Evolutionary conservation across 129 eudicot species (phyloP), one percentile per base, ranked within the genome.

Genomic region (Pseudognaphalium luteoalbum): DNA sequence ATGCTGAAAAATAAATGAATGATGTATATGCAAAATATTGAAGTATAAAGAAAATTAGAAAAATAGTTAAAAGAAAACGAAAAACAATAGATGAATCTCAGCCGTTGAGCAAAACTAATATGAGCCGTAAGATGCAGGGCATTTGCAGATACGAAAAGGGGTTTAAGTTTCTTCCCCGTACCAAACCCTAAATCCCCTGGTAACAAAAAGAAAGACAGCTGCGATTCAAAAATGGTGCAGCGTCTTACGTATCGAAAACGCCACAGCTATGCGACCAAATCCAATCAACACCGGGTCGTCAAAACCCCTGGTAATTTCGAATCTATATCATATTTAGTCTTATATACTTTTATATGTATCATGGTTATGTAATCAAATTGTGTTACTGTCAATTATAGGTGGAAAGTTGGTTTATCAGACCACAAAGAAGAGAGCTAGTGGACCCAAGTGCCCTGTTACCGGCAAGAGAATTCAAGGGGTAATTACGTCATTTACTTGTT

Each of bases 381-480:
- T 71, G 22, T 62, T 17, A 11, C 50, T 54, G 5, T 25, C 4
- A 2, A 47, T 47, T 3, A 6, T 74, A 87, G 91, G 88, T 76
- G 92, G 89, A 4, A 82, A 78, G 71, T 37, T 85, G 76, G 84
- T 82, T 37, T 85, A 85, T 66, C 87, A 87, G 82, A 82, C 73
- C 37, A 85, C 92, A 0, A 87, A 85, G 80, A 87, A 82, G 89
- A 82, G 89, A 66, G 92, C 92, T 29, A 87, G 86, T 60, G 88
- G 90, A 1, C 90, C 88, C 17, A 86, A 83, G 58, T 86, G 90
- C 72, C 90, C 88, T 65, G 91, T 84, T 62, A 87, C 91, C 17
- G 91, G 91, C 66, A 87, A 87, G 91, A 68, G 89, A 73, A 87
- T 87, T 66, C 91, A 87, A 71, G 91, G 88, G 88, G 91, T 87